Evolutionary conservation across 2,329 filamentous ascomycete species (phyloP).

Genomic region (Claviceps maximensis): DNA sequence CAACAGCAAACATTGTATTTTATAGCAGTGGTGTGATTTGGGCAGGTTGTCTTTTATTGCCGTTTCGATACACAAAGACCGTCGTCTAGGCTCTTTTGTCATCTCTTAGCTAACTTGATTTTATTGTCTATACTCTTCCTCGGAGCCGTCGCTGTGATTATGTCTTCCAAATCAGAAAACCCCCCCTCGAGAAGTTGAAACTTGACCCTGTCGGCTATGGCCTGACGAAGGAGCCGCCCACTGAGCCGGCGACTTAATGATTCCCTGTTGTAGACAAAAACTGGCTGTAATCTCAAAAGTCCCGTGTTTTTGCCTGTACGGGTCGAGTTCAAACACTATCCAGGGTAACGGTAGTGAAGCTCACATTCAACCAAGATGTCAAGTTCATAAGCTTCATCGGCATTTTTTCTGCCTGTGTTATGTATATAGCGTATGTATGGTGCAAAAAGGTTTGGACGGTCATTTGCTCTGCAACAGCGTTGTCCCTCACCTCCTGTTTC

Average conservation of each 20-base stretch:
- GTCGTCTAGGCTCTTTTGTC: slow-evolving; percentile 19
- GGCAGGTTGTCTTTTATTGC: slow-evolving; percentile 18
- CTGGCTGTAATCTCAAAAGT: too few relatives aligned
- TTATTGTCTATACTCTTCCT: slow-evolving; percentile 17
- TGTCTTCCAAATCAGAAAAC: too few relatives aligned
- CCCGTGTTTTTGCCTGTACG: too few relatives aligned
- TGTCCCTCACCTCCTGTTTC: not conserved
- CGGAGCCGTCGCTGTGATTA: not conserved
- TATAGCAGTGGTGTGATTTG: slow-evolving; percentile 24
- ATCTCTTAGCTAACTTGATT: slow-evolving; percentile 28
- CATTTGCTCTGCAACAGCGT: not conserved
- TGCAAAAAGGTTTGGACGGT: not conserved
- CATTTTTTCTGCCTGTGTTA: not conserved
- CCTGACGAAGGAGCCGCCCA: too few relatives aligned
- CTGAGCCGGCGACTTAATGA: too few relatives aligned
- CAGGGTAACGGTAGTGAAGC: not conserved
- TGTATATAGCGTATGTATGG: not conserved
- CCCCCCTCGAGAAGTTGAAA: too few relatives aligned
- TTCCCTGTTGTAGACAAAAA: too few relatives aligned
- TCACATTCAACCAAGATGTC: not conserved
- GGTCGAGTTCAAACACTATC: not conserved
- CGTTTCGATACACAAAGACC: slow-evolving; percentile 18
- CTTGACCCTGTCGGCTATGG: too few relatives aligned
- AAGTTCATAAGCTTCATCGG: not conserved
- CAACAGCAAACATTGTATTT: slow-evolving; percentile 27